Percentiles rank a stretch among this genome's conserved stretches.
phyloP scores from a whole-genome alignment of 768 basidiomycete genomes.

The Gelatoporia subvermispora region DNA sequence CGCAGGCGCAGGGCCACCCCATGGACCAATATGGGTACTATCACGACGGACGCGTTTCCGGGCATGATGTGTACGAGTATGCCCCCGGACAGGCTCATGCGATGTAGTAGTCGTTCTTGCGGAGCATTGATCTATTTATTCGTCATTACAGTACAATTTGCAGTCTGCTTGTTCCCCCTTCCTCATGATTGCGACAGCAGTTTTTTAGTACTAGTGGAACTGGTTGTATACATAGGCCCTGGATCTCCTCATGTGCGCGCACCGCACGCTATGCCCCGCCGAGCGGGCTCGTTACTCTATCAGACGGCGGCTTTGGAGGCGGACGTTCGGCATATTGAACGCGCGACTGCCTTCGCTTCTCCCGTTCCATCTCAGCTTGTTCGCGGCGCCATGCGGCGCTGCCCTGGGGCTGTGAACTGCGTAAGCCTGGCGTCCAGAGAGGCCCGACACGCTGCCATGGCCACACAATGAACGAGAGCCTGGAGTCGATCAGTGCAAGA shows the following conservation, averaged over 20 bases:
- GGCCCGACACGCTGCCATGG: slow-evolving; percentile 24
- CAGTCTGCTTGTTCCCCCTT: neutral
- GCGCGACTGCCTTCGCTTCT: slow-evolving; percentile 33
- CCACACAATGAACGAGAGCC: slow-evolving; percentile 25
- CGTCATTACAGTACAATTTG: neutral
- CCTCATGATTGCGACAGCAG: neutral
- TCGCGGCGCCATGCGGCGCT: slow-evolving; percentile 25
- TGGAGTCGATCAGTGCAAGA: slow-evolving; percentile 22
- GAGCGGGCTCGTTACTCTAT: too few species aligned
- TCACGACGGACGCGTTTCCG: slow-evolving; percentile 2
- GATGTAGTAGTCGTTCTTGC: slow-evolving; percentile 13
- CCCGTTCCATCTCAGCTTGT: slow-evolving; percentile 35
- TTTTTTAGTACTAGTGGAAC: slow-evolving; percentile 3
- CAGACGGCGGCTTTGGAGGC: too few species aligned
- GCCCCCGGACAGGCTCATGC: slow-evolving; percentile 21
- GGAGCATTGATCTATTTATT: neutral
- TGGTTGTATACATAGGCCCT: slow-evolving; percentile 8
- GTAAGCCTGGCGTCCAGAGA: slow-evolving; percentile 11
- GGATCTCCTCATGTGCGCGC: neutral
- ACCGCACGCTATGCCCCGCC: too few species aligned
- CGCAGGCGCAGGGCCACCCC: slow-evolving; percentile 7
- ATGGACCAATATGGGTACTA: slow-evolving; percentile 10
- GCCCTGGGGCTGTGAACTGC: slow-evolving; percentile 12
- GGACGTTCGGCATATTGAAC: slow-evolving; percentile 15
- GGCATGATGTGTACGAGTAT: slow-evolving; percentile 18